Conservation (phyloP, 345 rosid species). For the Populus pruinosa region DNA sequence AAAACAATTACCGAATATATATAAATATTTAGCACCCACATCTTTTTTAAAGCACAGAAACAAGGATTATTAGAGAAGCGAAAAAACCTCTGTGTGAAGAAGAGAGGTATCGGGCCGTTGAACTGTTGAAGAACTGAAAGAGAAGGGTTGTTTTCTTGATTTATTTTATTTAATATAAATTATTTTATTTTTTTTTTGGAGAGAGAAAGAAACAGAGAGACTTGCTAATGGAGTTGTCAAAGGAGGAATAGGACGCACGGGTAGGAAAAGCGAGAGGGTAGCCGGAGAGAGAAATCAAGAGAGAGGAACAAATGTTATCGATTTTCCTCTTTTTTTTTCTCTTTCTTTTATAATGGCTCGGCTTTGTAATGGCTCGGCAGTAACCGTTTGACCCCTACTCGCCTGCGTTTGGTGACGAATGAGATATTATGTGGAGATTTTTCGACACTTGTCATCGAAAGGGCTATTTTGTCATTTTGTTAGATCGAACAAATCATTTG, state of each 20-base stretch:
- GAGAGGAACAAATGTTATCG: neutral
- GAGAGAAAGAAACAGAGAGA: neutral
- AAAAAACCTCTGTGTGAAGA: neutral
- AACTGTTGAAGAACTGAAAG: neutral
- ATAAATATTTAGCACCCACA: neutral
- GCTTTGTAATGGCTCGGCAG: too few relatives aligned
- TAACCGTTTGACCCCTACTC: too few relatives aligned
- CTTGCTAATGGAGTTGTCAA: conserved; percentile 4
- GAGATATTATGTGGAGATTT: too few relatives aligned
- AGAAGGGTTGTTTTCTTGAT: neutral
- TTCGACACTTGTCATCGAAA: too few relatives aligned
- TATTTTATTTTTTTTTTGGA: too few relatives aligned
- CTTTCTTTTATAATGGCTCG: neutral
- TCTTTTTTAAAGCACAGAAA: neutral
- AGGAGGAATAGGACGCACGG: neutral
- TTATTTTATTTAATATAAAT: neutral
- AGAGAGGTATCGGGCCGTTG: neutral
- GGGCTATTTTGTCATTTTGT: too few relatives aligned
- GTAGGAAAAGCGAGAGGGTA: neutral
- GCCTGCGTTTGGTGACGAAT: too few relatives aligned
- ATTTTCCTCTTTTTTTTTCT: neutral
- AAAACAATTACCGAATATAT: neutral
- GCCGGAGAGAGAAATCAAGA: neutral
- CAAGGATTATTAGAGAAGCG: neutral
- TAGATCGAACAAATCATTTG: too few relatives aligned